phyloP scores from a whole-genome alignment of 371 early-diverging fungal species.

The Mucor irregularis region DNA sequence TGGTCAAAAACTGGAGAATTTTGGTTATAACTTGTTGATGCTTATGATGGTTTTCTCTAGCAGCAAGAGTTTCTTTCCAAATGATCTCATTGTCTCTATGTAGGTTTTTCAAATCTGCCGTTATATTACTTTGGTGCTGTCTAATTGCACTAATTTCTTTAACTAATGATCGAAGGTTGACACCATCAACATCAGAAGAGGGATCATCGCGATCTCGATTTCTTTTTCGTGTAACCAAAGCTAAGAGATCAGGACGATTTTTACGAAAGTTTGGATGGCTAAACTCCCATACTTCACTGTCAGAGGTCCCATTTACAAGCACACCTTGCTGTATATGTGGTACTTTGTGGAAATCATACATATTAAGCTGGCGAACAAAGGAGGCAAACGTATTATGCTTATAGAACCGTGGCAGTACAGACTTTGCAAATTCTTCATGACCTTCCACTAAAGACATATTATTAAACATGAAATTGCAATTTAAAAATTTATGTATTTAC shows the following conservation, averaged over 20 bases:
- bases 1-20: conserved; percentile 74
- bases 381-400: conserved; percentile 84
- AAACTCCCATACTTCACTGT: conserved; percentile 56
- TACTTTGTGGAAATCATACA: conserved; percentile 71
- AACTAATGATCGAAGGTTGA: conserved; percentile 49
- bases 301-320: conserved; percentile 35
- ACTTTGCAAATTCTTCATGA: conserved; percentile 79
- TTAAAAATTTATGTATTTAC: conserved; percentile 18
- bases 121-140: conserved; percentile 81
- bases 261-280: conserved; percentile 52
- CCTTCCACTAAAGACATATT: conserved; percentile 41
- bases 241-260: conserved; percentile 53
- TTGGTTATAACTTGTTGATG: conserved; percentile 90
- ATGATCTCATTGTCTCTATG: conserved; percentile 81
- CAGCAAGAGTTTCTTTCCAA: conserved; percentile 76
- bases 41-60: conserved; percentile 75
- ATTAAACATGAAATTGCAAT: background rate
- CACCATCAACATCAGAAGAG: conserved; percentile 27
- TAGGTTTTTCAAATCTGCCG: conserved; percentile 74
- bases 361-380: conserved; percentile 87
- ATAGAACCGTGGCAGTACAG: conserved; percentile 72
- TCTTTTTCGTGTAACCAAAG: conserved; percentile 52
- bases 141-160: conserved; percentile 81
- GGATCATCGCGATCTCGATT: conserved; percentile 29
- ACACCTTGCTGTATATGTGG: conserved; percentile 77